These are phyloP conservation scores for Saprolegnia parasitica DNA, from an alignment of 352 stramenopile genomes.

Conservation along the genomic window DNA sequence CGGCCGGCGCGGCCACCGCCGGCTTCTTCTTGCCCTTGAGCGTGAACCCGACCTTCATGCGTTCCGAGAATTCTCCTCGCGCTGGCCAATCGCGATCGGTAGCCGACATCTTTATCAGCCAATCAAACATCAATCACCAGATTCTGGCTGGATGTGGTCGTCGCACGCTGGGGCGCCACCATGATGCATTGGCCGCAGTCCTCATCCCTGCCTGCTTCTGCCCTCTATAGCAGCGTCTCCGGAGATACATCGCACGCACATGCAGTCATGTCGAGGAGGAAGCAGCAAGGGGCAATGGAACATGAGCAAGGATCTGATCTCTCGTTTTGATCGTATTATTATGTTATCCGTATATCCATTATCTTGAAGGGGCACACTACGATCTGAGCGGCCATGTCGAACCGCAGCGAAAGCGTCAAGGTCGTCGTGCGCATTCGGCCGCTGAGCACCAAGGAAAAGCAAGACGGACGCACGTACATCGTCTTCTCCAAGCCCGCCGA, in stretches of 20 bases:
- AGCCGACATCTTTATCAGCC: background rate
- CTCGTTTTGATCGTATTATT: too few relatives aligned
- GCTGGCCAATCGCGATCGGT: background rate
- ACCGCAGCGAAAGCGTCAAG: constrained; percentile 81
- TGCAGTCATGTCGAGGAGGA: too few relatives aligned
- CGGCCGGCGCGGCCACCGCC: constrained; percentile 26
- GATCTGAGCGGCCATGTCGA: constrained; percentile 30
- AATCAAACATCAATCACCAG: background rate
- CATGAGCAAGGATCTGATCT: too few relatives aligned
- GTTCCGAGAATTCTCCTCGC: background rate
- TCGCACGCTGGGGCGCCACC: too few relatives aligned
- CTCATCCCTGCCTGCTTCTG: too few relatives aligned
- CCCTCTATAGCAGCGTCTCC: too few relatives aligned
- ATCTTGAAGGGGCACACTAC: background rate
- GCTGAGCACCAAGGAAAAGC: constrained; percentile 89
- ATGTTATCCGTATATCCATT: too few relatives aligned
- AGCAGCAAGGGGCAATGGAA: too few relatives aligned
- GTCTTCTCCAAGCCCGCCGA: constrained; percentile 71
- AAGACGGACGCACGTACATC: constrained; percentile 80
- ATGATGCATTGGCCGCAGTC: too few relatives aligned
- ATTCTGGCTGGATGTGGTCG: background rate
- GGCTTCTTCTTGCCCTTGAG: constrained; percentile 70
- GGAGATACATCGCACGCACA: too few relatives aligned
- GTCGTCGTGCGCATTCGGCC: constrained; percentile 91
- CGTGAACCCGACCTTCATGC: constrained; percentile 37